phyloP scores from a whole-genome alignment of 495 filamentous ascomycete species.

The Aspergillus funiculosus region DNA sequence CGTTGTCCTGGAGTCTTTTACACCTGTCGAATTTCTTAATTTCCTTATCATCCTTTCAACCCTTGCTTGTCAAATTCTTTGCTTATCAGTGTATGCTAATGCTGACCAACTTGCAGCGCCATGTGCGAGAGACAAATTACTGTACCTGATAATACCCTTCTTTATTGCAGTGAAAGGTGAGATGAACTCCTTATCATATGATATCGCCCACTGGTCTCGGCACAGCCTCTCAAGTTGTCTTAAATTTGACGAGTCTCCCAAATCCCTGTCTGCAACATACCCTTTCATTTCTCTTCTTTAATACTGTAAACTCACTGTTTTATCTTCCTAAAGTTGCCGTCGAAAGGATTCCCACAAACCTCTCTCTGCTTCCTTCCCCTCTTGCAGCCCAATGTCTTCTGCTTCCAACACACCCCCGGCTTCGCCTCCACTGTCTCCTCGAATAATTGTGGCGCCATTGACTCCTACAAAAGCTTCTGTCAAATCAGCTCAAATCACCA shows the following conservation, averaged over 20 bases:
- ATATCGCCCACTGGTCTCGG: slow-evolving; percentile 5
- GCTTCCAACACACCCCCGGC: slow-evolving; percentile 26
- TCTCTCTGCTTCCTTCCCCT: slow-evolving; percentile 37
- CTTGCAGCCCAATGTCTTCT: slow-evolving; percentile 25
- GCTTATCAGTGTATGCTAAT: slow-evolving; percentile 21
- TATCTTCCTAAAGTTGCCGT: slow-evolving; percentile 41
- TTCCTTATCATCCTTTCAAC: slow-evolving; percentile 10
- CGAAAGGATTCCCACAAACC: slow-evolving; percentile 49
- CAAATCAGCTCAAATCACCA: slow-evolving; percentile 24
- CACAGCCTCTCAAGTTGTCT: too few species aligned
- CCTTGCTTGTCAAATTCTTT: slow-evolving; percentile 24
- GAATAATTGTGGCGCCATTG: slow-evolving; percentile 41
- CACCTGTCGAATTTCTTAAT: slow-evolving; percentile 13
- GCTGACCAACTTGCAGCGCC: slow-evolving; percentile 41
- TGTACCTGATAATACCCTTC: slow-evolving; percentile 54
- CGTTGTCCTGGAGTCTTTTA: not conserved
- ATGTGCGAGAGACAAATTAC: slow-evolving; percentile 65
- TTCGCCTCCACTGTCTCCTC: slow-evolving; percentile 35
- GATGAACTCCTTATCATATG: slow-evolving; percentile 15
- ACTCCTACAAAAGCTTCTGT: slow-evolving; percentile 34
- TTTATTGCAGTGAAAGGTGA: slow-evolving; percentile 54
- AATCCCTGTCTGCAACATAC: not conserved
- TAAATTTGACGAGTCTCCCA: slow-evolving; percentile 4
- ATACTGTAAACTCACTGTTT: slow-evolving; percentile 7
- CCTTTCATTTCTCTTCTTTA: slow-evolving; percentile 6